Evolutionary conservation across 2,329 filamentous ascomycete genomes (phyloP), one percentile per base, ranked within the genome.

Genomic region (Dendrostoma leiphaemia): DNA sequence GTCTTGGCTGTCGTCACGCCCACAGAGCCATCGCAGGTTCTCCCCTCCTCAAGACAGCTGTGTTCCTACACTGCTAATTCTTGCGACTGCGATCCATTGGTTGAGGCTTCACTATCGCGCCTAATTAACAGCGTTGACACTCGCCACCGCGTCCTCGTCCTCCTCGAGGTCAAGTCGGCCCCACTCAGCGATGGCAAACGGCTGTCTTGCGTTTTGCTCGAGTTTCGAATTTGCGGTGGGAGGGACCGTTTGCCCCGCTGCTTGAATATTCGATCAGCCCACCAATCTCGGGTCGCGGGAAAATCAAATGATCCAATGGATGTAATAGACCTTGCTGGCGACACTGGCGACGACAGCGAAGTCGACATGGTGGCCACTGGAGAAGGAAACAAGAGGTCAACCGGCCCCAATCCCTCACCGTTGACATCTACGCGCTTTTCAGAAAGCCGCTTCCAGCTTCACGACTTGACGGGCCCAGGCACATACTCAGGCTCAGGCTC

Each of bases 391-490:
- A 24, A 29, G 10, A 38, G 37, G 28, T 19, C 43, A 12, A 34
- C n/a, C 23, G 56, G 26, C 29, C 19, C 29, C 8, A 44, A 46
- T 34, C 15, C 48, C 21, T 48, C 54, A 24, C 47, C 29, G 3
- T 41, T 41, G 13, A 26, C 24, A 24, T 7, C n/a, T 8, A 26
- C 45, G 32, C 48, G 31, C 1, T 56, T 53, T 24, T 56, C 49
- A 26, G 53, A 52, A n/a, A 56, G 48, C 48, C 52, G 53, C 43
- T 56, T 53, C 21, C 48, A 53, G 19, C 38, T 50, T n/a, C 43
- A 57, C 12, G 51, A 57, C n/a, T 17, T 43, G 34, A 10, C 38
- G 32, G 17, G 43, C 23, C 35, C 31, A n/a, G n/a, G n/a, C n/a
- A n/a, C n/a, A n/a, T n/a, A n/a, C n/a, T n/a, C n/a, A n/a, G n/a